Evolutionary conservation across 192 early-diverging fungal genomes (phyloP).

Genomic region (Geranomyces michiganensis): DNA sequence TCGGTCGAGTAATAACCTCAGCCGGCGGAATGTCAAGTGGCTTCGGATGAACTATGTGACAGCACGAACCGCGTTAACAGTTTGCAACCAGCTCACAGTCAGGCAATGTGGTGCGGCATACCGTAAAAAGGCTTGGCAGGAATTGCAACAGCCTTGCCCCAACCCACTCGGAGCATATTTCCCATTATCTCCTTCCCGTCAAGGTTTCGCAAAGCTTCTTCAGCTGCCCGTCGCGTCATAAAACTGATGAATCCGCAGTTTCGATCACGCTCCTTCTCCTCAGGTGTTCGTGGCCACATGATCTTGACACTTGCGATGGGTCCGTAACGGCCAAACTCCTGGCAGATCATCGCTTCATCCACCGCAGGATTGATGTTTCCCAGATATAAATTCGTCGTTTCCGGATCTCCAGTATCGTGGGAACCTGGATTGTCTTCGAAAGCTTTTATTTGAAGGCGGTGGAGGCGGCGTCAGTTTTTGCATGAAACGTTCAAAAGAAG

Average conservation of each 20-base stretch:
- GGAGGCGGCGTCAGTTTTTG: constrained; percentile 1
- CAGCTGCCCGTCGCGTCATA: constrained; percentile 76
- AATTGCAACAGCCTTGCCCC: constrained; percentile 81
- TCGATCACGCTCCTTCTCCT: constrained; percentile 74
- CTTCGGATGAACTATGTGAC: no score
- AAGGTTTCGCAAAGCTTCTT: constrained; percentile 69
- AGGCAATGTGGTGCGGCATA: constrained; percentile 29
- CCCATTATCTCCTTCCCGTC: constrained; percentile 69
- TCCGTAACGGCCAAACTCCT: constrained; percentile 78
- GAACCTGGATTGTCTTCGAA: constrained; percentile 54
- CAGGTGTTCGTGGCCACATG: constrained; percentile 91
- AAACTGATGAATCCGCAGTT: constrained; percentile 92
- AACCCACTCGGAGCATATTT: constrained; percentile 69
- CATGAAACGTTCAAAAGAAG: neutral
- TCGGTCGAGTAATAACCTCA: no score
- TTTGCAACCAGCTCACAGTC: neutral
- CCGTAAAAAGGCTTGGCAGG: constrained; percentile 75
- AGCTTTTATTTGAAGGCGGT: constrained; percentile 33
- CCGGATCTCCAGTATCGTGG: constrained; percentile 72
- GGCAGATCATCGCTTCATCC: constrained; percentile 73
- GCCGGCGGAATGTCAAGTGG: no score
- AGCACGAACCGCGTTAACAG: no score
- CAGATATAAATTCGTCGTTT: constrained; percentile 84
- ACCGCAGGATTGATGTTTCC: constrained; percentile 75
- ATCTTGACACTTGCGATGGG: constrained; percentile 91